phyloP scores from a whole-genome alignment of 106 monocot species.

The Platanthera guangdongensis region DNA sequence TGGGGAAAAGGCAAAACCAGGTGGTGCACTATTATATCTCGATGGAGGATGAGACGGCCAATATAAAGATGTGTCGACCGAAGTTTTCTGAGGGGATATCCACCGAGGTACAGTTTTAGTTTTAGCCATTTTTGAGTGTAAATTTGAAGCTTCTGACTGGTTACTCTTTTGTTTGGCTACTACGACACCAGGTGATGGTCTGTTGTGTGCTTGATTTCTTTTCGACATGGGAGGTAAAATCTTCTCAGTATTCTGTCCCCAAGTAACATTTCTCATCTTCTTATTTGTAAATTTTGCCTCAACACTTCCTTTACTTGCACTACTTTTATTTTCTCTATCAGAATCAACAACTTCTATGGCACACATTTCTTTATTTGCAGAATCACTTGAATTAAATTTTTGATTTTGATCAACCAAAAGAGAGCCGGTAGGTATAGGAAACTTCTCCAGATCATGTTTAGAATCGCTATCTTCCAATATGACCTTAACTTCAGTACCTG shows the following conservation, averaged over 20 bases:
- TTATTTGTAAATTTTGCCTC: conserved; percentile 25
- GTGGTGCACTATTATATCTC: conserved; percentile 77
- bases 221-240: conserved; percentile 22
- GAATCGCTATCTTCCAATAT: conserved; percentile 12
- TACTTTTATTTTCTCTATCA: conserved; percentile 14
- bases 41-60: conserved; percentile 73
- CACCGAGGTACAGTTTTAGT: conserved; percentile 53
- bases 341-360: conserved; percentile 11
- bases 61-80: conserved; percentile 43
- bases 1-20: conserved; percentile 47
- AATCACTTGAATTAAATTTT: not conserved
- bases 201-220: conserved; percentile 28
- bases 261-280: conserved; percentile 16
- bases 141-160: conserved; percentile 19
- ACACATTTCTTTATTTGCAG: conserved; percentile 10
- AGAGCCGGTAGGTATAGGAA: conserved; percentile 7
- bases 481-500: conserved; percentile 17
- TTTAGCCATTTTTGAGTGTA: conserved; percentile 23
- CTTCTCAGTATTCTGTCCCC: conserved; percentile 26
- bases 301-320: conserved; percentile 23
- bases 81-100: conserved; percentile 60
- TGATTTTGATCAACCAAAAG: conserved; percentile 1
- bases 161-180: conserved; percentile 18
- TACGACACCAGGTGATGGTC: conserved; percentile 14
- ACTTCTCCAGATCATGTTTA: conserved; percentile 10